phyloP scores from a whole-genome alignment of 108 stramenopile species.

The Skeletonema costatum region DNA sequence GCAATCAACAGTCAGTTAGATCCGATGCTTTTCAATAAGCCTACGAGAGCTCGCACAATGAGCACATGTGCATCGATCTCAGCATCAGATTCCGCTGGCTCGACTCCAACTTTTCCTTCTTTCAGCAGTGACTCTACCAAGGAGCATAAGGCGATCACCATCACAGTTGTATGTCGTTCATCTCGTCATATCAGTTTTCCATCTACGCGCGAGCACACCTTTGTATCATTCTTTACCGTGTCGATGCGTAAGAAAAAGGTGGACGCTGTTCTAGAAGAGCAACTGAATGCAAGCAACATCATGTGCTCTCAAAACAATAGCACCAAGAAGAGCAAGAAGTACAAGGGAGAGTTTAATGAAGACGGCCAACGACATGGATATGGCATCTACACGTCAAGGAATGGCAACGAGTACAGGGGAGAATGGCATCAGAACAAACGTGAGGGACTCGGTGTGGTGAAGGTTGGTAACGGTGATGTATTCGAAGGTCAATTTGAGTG shows the following conservation, averaged over 20 bases:
- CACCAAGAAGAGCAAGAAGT: conserved; percentile 20
- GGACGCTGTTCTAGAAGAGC: conserved; percentile 35
- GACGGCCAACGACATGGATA: conserved; percentile 40
- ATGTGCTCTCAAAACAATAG: background rate
- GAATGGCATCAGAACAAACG: conserved; percentile 43
- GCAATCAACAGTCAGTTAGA: background rate
- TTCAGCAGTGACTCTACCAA: conserved; percentile 30
- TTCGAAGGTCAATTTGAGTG: conserved; percentile 45
- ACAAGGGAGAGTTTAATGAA: conserved; percentile 40
- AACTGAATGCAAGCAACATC: background rate
- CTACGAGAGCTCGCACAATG: background rate
- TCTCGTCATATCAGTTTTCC: conserved; percentile 32
- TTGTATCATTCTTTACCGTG: conserved; percentile 32
- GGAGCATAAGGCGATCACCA: conserved; percentile 35
- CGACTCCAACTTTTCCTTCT: background rate
- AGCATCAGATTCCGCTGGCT: background rate
- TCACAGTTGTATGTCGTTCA: conserved; percentile 37
- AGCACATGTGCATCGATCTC: background rate
- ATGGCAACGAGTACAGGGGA: conserved; percentile 42
- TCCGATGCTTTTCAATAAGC: background rate
- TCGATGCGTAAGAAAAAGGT: conserved; percentile 30
- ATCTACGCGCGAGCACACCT: conserved; percentile 28
- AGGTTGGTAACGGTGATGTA: conserved; percentile 42
- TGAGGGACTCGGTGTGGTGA: conserved; percentile 44
- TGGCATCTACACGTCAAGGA: conserved; percentile 41